Evolutionary conservation across 2,329 filamentous ascomycete genomes (phyloP), one percentile per base, ranked within the genome.

Genomic region (Colletotrichum neosansevieriae): DNA sequence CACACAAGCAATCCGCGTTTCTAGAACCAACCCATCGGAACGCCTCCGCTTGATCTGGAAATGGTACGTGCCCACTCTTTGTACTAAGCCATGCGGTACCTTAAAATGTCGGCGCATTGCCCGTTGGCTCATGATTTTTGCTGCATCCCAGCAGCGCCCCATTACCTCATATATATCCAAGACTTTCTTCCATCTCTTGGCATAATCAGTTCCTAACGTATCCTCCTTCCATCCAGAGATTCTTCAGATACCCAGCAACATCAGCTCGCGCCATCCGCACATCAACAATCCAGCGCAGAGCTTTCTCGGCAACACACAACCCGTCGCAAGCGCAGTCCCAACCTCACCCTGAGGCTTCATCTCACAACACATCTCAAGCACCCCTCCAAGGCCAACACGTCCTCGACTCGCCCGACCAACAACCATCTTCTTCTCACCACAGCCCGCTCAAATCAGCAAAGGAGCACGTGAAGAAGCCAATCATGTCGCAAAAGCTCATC

Each of bases 401-500:
- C 24, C 56, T 53, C 57, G 69, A 68, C 57, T 70, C 70, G 1
- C 54, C 63, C 29, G 67, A 70, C 34, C 67, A 63, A 17, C 13
- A 67, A 2, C 1, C 56, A 24, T 49, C 21, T 5, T 49, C 21
- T 5, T 17, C 36, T 11, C 17, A 15, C 17, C 19, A 42, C 49
- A 42, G 44, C 32, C 45, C 38, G 4, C 42, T 42, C 24, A 54
- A 54, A n/a, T 21, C 59, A 15, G 59, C 44, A 17, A 58, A 63
- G 38, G n/a, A 57, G 11, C 51, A 49, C 21, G 9, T 45, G 59
- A 34, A 19, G 3, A n/a, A 45, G 2, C 65, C 72, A 73, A 76
- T 60, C 72, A 91, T 91, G 88, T 87, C 88, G 63, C 82, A 84
- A 7, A 86, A 89, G 74, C 86, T 93, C 63, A 86, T 92, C 64